Evolutionary conservation across 1,284 basidiomycete genomes (phyloP).

Genomic region (Trametes sp.): DNA sequence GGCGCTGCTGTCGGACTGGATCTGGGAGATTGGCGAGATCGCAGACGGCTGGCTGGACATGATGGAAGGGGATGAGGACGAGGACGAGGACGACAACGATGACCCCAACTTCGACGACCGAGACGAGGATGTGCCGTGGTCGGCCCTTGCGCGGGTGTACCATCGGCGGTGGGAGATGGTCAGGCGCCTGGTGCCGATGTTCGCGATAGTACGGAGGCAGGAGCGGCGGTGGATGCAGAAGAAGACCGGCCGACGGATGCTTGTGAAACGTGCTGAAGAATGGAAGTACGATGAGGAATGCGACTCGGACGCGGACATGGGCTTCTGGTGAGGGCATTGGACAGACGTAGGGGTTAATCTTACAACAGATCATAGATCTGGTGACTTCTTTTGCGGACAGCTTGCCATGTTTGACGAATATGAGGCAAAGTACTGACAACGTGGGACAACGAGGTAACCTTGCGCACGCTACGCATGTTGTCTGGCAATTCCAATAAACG

Average conservation of each 20-base stretch:
- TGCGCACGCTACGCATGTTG: too few relatives aligned
- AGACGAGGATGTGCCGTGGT: too few relatives aligned
- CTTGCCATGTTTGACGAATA: too few relatives aligned
- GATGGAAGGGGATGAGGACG: not conserved
- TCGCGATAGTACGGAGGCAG: not conserved
- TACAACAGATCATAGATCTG: too few relatives aligned
- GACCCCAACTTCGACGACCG: not conserved
- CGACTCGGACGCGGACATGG: not conserved
- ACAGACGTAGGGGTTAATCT: too few relatives aligned
- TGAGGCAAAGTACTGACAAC: too few relatives aligned
- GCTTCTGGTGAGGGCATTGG: not conserved
- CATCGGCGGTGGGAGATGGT: not conserved
- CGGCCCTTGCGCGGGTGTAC: not conserved
- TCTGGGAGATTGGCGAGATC: not conserved
- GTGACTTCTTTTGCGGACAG: too few relatives aligned
- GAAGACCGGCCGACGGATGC: not conserved
- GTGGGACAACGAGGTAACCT: too few relatives aligned
- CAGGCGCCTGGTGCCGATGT: not conserved
- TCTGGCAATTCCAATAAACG: too few relatives aligned
- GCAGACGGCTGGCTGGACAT: not conserved
- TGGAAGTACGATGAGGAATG: not conserved
- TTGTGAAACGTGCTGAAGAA: not conserved
- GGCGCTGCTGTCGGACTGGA: slow-evolving; percentile 8
- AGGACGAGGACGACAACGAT: not conserved
- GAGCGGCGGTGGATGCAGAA: not conserved